Conservation (phyloP, 345 rosid species). For the Populus tremula region DNA sequence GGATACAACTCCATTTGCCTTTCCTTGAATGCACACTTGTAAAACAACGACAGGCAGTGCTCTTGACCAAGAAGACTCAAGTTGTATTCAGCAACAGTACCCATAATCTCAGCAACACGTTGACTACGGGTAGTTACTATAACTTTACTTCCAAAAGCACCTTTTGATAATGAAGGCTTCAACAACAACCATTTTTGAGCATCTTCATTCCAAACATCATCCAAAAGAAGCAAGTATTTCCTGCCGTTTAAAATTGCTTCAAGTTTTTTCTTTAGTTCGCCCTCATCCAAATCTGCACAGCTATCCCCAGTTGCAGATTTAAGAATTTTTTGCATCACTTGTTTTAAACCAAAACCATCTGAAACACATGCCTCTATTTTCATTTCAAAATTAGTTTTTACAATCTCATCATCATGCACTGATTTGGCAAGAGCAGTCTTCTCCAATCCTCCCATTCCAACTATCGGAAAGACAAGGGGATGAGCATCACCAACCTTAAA, state of each 20-base stretch:
- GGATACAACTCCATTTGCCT: slow-evolving; percentile 1
- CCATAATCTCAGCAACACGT: slow-evolving; percentile 10
- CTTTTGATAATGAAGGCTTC: background rate
- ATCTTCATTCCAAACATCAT: background rate
- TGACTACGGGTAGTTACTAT: slow-evolving; percentile 16
- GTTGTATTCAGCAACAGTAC: background rate
- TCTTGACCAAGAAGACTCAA: slow-evolving; percentile 12
- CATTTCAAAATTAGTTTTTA: too few relatives aligned
- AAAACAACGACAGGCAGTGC: slow-evolving; percentile 20
- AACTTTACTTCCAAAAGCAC: slow-evolving; percentile 13
- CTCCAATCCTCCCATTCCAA: too few relatives aligned
- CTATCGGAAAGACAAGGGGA: too few relatives aligned
- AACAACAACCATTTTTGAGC: background rate
- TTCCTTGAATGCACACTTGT: slow-evolving; percentile 25
- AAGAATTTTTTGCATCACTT: too few relatives aligned
- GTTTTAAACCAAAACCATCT: too few relatives aligned
- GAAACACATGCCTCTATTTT: too few relatives aligned
- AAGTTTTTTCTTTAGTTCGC: background rate
- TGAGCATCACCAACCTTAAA: too few relatives aligned
- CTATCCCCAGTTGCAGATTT: too few relatives aligned
- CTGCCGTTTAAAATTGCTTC: background rate
- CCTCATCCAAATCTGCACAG: too few relatives aligned
- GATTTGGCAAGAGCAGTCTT: too few relatives aligned
- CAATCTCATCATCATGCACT: too few relatives aligned
- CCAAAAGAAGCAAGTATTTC: slow-evolving; percentile 8